Evolutionary conservation across 805 yeast genomes (phyloP).

Genomic region (Lachancea quebecensis): DNA sequence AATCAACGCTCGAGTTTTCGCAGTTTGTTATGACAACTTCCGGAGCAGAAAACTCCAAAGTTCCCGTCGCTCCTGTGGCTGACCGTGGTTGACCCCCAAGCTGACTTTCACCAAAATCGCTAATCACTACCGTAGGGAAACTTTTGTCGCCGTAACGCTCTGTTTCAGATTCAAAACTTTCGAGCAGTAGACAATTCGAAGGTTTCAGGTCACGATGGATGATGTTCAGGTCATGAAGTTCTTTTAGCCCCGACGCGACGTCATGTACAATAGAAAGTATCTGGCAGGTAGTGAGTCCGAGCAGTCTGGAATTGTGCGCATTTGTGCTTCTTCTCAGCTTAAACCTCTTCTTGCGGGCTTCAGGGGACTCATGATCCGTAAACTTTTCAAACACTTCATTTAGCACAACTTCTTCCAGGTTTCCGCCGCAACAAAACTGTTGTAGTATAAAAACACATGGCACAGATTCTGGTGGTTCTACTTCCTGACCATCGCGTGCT

Average conservation of each 20-base stretch:
- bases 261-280: constrained; percentile 64
- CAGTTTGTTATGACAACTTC: constrained; percentile 46
- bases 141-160: constrained; percentile 12
- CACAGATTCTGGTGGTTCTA: constrained; percentile 23
- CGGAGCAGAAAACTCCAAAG: constrained; percentile 83
- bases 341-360: constrained; percentile 35
- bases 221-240: constrained; percentile 66
- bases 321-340: constrained; percentile 21
- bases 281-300: constrained; percentile 47
- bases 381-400: constrained; percentile 27
- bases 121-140: constrained; percentile 67
- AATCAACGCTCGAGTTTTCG: constrained; percentile 23
- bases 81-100: constrained; percentile 56
- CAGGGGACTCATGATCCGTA: constrained; percentile 33
- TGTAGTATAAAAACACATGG: constrained; percentile 78
- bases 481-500: constrained; percentile 14
- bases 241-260: constrained; percentile 60
- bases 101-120: constrained; percentile 88
- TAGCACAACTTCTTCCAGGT: constrained; percentile 59
- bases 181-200: constrained; percentile 64
- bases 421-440: constrained; percentile 87
- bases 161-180: constrained; percentile 21
- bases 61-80: constrained; percentile 82
- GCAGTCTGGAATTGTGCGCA: constrained; percentile 1
- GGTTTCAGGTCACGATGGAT: constrained; percentile 90